phyloP scores from a whole-genome alignment of 371 early-diverging fungal genomes.

The Basidiobolus meristosporus region DNA sequence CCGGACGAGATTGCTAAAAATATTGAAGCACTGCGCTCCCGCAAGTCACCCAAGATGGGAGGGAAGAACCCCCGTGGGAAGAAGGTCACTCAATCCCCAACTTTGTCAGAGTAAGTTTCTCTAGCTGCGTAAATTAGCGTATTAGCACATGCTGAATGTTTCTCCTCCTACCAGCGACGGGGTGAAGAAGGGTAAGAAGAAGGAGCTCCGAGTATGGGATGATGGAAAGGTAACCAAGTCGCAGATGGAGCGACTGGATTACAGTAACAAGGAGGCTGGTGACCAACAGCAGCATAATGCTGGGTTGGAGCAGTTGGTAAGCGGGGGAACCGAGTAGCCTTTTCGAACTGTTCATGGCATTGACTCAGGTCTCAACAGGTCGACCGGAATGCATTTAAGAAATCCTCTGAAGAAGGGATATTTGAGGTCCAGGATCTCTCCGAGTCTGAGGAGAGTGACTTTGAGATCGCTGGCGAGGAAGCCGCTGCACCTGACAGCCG shows the following conservation, averaged over 20 bases:
- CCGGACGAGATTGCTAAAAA: neutral
- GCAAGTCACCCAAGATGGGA: conserved; percentile 20
- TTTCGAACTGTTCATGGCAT: neutral
- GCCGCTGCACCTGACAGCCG: conserved; percentile 12
- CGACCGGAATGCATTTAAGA: conserved; percentile 35
- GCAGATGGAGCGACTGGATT: conserved; percentile 46
- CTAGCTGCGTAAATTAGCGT: no score
- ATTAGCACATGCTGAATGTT: no score
- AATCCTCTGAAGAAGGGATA: conserved; percentile 41
- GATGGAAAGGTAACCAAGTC: conserved; percentile 30
- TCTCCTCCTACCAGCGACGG: no score
- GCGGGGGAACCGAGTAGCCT: neutral
- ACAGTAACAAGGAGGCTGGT: no score
- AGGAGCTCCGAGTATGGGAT: conserved; percentile 42
- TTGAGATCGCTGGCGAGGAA: conserved; percentile 8
- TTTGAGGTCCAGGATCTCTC: conserved; percentile 71
- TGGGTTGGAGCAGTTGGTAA: conserved; percentile 11
- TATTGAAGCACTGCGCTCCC: neutral
- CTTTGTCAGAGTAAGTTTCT: no score
- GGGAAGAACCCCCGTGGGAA: no score
- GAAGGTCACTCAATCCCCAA: conserved; percentile 24
- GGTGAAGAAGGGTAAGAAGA: no score
- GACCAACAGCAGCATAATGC: no score
- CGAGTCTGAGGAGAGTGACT: conserved; percentile 26
- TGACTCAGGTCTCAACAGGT: conserved; percentile 10